Evolutionary conservation across 305 asterid species (phyloP).

Genomic region (Solanum aculeatissimum): DNA sequence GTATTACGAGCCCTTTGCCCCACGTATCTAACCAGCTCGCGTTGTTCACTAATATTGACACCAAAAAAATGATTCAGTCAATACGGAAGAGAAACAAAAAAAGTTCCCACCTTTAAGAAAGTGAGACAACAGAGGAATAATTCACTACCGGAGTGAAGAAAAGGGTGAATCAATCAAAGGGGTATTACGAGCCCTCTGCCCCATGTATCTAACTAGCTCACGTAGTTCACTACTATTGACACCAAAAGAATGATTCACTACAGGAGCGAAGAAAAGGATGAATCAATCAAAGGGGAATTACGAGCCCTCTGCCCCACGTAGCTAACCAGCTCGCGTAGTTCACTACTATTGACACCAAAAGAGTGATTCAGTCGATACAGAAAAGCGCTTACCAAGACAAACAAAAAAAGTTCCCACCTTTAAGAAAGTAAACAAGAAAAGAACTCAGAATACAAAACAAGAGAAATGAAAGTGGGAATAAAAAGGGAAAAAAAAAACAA

Average conservation of each 20-base stretch:
- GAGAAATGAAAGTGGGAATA: slow-evolving; percentile 6
- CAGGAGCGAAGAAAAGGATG: neutral
- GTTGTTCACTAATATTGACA: neutral
- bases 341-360: neutral
- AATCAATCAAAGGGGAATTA: neutral
- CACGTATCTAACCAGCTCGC: neutral
- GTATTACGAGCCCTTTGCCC: neutral
- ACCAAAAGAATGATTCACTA: neutral
- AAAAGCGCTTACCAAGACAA: neutral
- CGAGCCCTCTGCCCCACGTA: neutral
- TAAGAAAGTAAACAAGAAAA: neutral
- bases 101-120: neutral
- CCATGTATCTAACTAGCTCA: neutral
- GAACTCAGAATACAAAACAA: neutral
- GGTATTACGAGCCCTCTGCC: neutral
- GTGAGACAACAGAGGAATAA: too few relatives aligned
- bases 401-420: neutral
- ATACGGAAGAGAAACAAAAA: neutral
- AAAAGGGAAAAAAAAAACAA: slow-evolving; percentile 12
- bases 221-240: neutral
- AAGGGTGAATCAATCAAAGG: neutral
- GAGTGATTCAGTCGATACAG: neutral
- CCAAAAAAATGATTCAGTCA: neutral
- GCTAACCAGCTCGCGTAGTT: neutral
- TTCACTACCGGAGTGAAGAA: neutral